A percentile compares a stretch with the other conserved stretches of the same genome.
Evolutionary conservation across 257 asterid genomes (phyloP).

Genomic region (Jaltomata sinuosa): DNA sequence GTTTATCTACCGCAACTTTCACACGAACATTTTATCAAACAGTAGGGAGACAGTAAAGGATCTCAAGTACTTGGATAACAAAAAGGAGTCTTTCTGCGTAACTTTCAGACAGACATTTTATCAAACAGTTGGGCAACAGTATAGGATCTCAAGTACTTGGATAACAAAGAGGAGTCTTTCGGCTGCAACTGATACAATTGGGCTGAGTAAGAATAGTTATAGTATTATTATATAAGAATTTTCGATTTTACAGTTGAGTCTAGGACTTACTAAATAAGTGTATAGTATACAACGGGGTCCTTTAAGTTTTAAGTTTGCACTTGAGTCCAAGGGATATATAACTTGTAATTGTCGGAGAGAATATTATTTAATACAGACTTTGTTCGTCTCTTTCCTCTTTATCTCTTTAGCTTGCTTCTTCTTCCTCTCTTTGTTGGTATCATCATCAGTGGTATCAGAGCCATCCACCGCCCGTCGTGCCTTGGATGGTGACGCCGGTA

Average conservation of each 20-base stretch:
- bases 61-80: not conserved
- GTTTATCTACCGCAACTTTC: not conserved
- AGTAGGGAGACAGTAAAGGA: not conserved
- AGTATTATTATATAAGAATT: not conserved
- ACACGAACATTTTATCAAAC: not conserved
- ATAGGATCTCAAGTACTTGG: not conserved
- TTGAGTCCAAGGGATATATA: not conserved
- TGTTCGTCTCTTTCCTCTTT: not conserved
- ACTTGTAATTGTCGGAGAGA: not conserved
- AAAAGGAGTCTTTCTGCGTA: no score
- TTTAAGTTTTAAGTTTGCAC: not conserved
- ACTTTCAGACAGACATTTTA: not conserved
- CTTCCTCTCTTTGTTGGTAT: not conserved
- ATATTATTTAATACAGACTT: not conserved
- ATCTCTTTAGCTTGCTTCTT: not conserved
- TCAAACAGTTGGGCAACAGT: not conserved
- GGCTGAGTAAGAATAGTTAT: not conserved
- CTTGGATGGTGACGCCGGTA: no score
- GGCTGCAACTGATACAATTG: not conserved
- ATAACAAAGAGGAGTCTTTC: not conserved
- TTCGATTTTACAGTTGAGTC: not conserved
- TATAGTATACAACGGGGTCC: not conserved
- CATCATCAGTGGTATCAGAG: not conserved
- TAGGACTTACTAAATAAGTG: not conserved
- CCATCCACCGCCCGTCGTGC: no score